Percentiles rank a stretch among this genome's conserved stretches.
Conservation (phyloP, 768 basidiomycete species). For the Plicaturopsis crispa region DNA sequence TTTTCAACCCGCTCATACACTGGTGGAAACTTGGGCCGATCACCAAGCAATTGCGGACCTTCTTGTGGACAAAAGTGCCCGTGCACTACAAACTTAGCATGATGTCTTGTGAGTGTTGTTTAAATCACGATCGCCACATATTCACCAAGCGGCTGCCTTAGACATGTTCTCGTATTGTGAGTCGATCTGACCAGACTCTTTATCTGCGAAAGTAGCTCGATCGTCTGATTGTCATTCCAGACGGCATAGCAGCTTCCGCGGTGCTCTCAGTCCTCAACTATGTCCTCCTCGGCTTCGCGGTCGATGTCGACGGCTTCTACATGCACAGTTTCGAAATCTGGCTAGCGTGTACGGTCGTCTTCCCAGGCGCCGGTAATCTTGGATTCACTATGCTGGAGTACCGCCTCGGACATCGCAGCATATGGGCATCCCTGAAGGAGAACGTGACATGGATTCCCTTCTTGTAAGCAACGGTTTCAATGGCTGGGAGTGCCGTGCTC, state of each 20-base stretch:
- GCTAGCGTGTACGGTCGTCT: slow-evolving; percentile 64
- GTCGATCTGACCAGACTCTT: no score
- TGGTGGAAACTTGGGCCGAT: slow-evolving; percentile 82
- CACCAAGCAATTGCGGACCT: slow-evolving; percentile 69
- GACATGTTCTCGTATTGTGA: slow-evolving; percentile 41
- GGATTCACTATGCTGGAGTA: slow-evolving; percentile 66
- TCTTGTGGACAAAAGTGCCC: slow-evolving; percentile 71
- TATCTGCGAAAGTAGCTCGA: no score
- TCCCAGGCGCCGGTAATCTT: slow-evolving; percentile 63
- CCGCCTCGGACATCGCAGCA: slow-evolving; percentile 49
- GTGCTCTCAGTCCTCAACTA: slow-evolving; percentile 64
- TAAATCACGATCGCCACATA: neutral
- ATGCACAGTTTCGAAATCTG: slow-evolving; percentile 68
- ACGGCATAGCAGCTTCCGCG: slow-evolving; percentile 60
- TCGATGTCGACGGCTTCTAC: slow-evolving; percentile 65
- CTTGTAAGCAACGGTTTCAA: slow-evolving; percentile 44
- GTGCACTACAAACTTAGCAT: slow-evolving; percentile 80
- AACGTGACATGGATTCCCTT: slow-evolving; percentile 64
- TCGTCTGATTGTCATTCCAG: slow-evolving; percentile 11
- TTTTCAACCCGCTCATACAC: slow-evolving; percentile 75
- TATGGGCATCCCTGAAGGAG: slow-evolving; percentile 45
- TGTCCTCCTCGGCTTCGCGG: slow-evolving; percentile 53
- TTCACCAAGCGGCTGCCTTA: slow-evolving; percentile 5
- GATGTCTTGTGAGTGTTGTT: slow-evolving; percentile 46
- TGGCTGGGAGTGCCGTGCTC: no score